These are phyloP conservation scores for Xylaria grammica DNA, from an alignment of 495 filamentous ascomycete species.

Conservation along the genomic window DNA sequence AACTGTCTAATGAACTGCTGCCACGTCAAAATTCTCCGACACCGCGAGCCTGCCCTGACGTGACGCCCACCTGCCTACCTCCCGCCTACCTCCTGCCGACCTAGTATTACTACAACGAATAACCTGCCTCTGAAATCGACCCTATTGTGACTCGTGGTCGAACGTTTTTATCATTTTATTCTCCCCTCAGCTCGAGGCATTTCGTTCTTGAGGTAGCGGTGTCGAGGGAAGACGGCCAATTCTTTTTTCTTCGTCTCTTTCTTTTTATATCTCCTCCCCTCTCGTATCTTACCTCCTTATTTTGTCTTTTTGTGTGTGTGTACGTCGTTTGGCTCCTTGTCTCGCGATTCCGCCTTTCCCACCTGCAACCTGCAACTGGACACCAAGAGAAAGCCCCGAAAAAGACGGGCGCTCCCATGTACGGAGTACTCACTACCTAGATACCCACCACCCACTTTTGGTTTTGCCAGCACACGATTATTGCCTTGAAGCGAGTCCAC, in stretches of 20 bases:
- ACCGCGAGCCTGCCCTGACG: conserved; percentile 32
- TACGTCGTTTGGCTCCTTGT: no score
- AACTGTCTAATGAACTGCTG: conserved; percentile 38
- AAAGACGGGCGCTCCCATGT: conserved; percentile 15
- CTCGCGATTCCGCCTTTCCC: no score
- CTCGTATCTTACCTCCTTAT: not conserved
- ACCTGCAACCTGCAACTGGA: not conserved
- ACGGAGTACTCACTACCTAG: conserved; percentile 31
- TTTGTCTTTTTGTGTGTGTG: not conserved
- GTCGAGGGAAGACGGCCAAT: no score
- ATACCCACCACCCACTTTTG: conserved; percentile 32
- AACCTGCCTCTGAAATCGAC: no score
- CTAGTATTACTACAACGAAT: not conserved
- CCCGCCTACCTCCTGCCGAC: conserved; percentile 2
- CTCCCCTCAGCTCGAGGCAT: not conserved
- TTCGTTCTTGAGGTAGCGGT: no score
- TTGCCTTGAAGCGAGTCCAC: conserved; percentile 37
- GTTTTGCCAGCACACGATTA: conserved; percentile 23
- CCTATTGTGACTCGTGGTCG: not conserved
- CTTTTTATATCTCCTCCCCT: not conserved
- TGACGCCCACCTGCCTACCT: conserved; percentile 34
- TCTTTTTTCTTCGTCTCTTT: not conserved
- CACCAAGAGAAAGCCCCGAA: not conserved
- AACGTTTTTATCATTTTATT: not conserved
- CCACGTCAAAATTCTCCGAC: conserved; percentile 45